Evolutionary conservation across 176 grass and related monocot species (phyloP).

Genomic region (Cenchrus purpureus): DNA sequence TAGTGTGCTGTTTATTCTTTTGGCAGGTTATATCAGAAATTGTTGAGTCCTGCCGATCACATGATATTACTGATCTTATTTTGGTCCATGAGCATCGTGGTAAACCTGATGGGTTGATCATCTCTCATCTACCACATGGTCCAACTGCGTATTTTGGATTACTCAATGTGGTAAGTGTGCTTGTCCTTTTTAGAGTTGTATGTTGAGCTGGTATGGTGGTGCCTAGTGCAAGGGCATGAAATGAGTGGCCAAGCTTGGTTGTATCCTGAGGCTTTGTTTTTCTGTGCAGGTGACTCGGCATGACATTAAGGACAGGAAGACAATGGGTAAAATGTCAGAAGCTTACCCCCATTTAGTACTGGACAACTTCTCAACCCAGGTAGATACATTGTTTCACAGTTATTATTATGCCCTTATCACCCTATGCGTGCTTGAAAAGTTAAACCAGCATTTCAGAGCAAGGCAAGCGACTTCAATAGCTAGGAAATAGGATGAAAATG

Average conservation of each 20-base stretch:
- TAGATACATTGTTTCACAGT: constrained; percentile 32
- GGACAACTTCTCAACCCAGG: constrained; percentile 81
- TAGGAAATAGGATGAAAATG: neutral
- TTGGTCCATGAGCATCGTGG: constrained; percentile 94
- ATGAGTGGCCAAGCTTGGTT: neutral
- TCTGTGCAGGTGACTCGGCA: constrained; percentile 72
- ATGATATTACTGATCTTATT: constrained; percentile 93
- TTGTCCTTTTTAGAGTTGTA: neutral
- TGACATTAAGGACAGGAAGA: constrained; percentile 92
- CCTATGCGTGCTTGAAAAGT: neutral
- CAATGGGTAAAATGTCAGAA: constrained; percentile 90
- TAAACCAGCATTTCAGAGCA: neutral
- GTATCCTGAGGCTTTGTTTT: constrained; percentile 27
- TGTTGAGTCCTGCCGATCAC: constrained; percentile 70
- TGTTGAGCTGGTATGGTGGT: neutral
- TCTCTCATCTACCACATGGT: constrained; percentile 85
- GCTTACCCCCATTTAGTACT: constrained; percentile 94
- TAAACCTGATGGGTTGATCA: constrained; percentile 87
- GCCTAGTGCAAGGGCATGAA: neutral
- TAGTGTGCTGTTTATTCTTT: neutral
- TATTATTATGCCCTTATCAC: neutral
- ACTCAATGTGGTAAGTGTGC: constrained; percentile 85
- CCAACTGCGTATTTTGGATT: constrained; percentile 93
- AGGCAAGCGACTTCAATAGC: neutral
- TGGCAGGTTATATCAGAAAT: constrained; percentile 87